These are phyloP conservation scores for Ambrosia trifida DNA, from an alignment of 129 eudicot genomes.

Conservation along the genomic window DNA sequence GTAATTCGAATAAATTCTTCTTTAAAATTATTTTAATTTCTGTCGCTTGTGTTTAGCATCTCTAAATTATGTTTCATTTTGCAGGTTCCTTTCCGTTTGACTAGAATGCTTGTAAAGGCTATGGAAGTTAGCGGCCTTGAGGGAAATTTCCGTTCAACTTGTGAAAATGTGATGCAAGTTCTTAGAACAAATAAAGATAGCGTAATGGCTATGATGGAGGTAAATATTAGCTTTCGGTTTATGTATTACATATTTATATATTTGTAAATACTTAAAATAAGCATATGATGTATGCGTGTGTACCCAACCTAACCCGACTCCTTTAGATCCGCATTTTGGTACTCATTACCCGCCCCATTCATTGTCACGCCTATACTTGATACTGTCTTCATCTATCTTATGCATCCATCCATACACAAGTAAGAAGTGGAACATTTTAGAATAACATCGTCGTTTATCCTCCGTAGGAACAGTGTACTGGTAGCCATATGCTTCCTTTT, in stretches of 20 bases:
- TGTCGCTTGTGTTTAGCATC: not conserved
- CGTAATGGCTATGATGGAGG: conserved; percentile 99
- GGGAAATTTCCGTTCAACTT: conserved; percentile 95
- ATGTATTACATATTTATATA: too few relatives aligned
- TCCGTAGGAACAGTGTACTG: not conserved
- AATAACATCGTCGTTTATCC: not conserved
- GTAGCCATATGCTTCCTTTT: not conserved
- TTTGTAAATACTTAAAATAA: too few relatives aligned
- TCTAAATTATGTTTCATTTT: not conserved
- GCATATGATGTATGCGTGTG: too few relatives aligned
- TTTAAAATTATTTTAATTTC: not conserved
- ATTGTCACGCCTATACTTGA: not conserved
- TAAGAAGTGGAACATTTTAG: not conserved
- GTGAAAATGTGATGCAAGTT: conserved; percentile 99
- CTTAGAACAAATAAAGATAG: conserved; percentile 87
- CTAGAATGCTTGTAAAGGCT: conserved; percentile 99
- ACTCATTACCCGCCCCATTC: too few relatives aligned
- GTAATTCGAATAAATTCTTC: not conserved
- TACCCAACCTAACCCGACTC: too few relatives aligned
- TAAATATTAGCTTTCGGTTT: conserved; percentile 22
- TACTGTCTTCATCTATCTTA: not conserved
- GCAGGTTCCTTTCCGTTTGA: conserved; percentile 98
- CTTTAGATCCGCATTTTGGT: not conserved
- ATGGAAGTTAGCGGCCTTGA: conserved; percentile 99
- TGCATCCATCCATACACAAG: conserved; percentile 5